Percentiles rank a stretch among this genome's conserved stretches.
These are phyloP conservation scores for Yarrowia sp. DNA, from an alignment of 805 yeast genomes.

Conservation along the genomic window DNA sequence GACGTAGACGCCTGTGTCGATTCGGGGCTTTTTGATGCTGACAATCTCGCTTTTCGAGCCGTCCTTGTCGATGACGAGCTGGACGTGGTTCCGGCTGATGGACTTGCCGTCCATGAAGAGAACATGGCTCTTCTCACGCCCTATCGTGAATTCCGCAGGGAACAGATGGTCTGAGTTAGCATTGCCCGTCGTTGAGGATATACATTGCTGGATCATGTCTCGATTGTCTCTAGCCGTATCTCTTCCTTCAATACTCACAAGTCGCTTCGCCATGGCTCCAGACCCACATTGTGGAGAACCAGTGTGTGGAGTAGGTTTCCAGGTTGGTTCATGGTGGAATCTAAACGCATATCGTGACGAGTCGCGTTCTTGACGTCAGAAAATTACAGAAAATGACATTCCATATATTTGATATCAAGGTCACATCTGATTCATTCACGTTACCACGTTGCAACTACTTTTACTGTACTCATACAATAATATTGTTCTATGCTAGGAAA, in stretches of 20 bases:
- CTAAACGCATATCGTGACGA: too few species aligned
- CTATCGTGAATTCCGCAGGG: conserved; percentile 3
- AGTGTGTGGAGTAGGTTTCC: not conserved
- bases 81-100: conserved; percentile 15
- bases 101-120: conserved; percentile 19
- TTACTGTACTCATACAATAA: too few species aligned
- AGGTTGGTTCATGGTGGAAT: not conserved
- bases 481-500: too few species aligned
- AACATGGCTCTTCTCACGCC: conserved; percentile 15
- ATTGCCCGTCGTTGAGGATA: too few species aligned
- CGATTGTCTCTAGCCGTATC: too few species aligned
- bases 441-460: too few species aligned
- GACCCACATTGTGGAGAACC: conserved; percentile 17
- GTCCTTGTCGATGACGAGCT: conserved; percentile 18
- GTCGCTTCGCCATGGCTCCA: conserved; percentile 9
- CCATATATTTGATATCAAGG: too few species aligned
- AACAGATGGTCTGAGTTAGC: conserved; percentile 17
- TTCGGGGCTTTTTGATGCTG: conserved; percentile 18
- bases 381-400: too few species aligned
- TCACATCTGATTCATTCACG: too few species aligned
- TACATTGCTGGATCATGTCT: too few species aligned
- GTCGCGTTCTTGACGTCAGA: too few species aligned
- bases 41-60: conserved; percentile 8
- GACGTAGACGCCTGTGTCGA: conserved; percentile 10
- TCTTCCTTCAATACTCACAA: not conserved